A percentile compares a stretch with the other conserved stretches of the same genome.
Conservation (phyloP, 176 grass and related monocot genomes). For the Aegilops sharonensis region DNA sequence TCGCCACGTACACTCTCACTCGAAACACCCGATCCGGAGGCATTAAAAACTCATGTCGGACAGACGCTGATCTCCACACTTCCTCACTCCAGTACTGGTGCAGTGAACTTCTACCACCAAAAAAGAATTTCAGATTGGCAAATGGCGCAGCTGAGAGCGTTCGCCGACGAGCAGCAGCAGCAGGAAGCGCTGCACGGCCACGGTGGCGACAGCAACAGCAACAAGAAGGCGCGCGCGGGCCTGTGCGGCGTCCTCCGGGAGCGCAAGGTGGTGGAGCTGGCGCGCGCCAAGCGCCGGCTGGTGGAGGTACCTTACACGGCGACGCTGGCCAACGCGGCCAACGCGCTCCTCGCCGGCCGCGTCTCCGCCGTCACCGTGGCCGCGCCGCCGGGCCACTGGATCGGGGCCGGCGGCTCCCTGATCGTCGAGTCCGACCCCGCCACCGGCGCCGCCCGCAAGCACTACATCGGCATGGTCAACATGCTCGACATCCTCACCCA, state of each 20-base stretch:
- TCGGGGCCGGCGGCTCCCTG: conserved; percentile 83
- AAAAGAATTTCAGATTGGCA: neutral
- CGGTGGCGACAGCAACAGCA: neutral
- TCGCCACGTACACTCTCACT: conserved; percentile 29
- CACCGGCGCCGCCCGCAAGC: conserved; percentile 82
- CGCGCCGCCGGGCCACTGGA: conserved; percentile 78
- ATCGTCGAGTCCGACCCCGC: conserved; percentile 82
- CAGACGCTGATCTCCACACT: neutral
- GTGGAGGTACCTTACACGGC: conserved; percentile 91
- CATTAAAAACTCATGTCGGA: neutral
- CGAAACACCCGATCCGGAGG: neutral
- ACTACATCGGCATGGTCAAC: conserved; percentile 95
- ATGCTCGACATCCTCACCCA: conserved; percentile 83
- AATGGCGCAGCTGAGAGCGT: conserved; percentile 37
- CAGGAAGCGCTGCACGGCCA: neutral
- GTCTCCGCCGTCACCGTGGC: conserved; percentile 67
- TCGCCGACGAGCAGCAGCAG: neutral
- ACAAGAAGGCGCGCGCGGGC: conserved; percentile 58
- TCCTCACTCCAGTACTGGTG: neutral
- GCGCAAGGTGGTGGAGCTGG: conserved; percentile 55
- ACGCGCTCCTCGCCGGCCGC: conserved; percentile 57
- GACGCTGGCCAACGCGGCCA: conserved; percentile 65
- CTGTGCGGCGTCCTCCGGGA: conserved; percentile 61
- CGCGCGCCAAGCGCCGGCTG: conserved; percentile 58
- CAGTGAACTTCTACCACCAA: neutral